Evolutionary conservation across 2,329 filamentous ascomycete species (phyloP), one percentile per base, ranked within the genome.

Genomic region (Aspergillus fructus): DNA sequence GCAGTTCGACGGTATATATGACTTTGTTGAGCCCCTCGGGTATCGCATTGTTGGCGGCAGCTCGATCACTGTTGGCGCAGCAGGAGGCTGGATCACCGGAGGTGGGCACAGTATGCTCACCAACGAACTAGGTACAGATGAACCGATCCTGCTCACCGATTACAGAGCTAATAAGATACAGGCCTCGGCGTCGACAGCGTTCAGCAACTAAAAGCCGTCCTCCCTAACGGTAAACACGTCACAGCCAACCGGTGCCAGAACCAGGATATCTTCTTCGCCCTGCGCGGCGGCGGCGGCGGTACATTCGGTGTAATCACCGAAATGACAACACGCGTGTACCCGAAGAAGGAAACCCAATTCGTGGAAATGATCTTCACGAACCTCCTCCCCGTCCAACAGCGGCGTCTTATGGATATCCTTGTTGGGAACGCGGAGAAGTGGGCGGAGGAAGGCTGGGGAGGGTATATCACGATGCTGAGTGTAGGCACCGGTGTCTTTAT

Each of bases 381-480:
- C 24, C 27, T 30, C 9, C 27, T 30, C 27, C 27, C 12, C 12
- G 34, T 37, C 34, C 34, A n/a, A 5, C 34, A 37, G 34, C 34
- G 34, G 34, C 34, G 34, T 3, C 52, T 62, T 17, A 57, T 61
- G 7, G 17, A 40, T 13, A 47, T 63, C 3, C 15, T 62, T 0
- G 60, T 65, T 5, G 53, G 45, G 3, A 62, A 63, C 24, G 57
- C 55, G 11, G 60, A 62, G 9, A 57, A 56, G 33, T 65, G 63
- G 63, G 60, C 62, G 1, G 47, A 49, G 1, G 60, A 64, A 17
- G 63, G 63, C 15, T 65, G 62, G 62, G 62, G 62, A 7, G 63
- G 63, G 5, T 64, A 59, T 45, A 49, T 64, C 17, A 5, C 33
- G 33, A 3, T 37, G 30, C 11, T 17, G 24, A 6, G 7, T 37